Evolutionary conservation across 306 rosid species (phyloP).

Genomic region (Lathyrus tuberosus): DNA sequence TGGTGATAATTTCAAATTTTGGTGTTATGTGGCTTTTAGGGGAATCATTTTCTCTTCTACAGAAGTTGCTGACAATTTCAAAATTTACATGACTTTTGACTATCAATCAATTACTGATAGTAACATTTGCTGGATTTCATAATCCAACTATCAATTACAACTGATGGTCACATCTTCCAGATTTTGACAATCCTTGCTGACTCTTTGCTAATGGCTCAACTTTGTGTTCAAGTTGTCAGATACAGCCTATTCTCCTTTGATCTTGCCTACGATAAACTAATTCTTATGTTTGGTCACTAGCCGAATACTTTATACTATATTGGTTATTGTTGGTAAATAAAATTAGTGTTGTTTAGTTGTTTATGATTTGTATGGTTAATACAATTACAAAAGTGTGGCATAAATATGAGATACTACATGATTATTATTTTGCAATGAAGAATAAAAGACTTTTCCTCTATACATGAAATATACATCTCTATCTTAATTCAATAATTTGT

Average conservation of each 20-base stretch:
- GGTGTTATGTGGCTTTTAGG: background rate
- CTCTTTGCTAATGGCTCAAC: background rate
- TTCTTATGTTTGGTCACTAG: background rate
- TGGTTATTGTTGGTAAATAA: background rate
- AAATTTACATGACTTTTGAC: no score
- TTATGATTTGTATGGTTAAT: background rate
- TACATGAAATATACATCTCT: background rate
- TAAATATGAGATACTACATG: background rate
- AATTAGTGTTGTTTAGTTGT: background rate
- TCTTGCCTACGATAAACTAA: background rate
- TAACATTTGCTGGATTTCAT: no score
- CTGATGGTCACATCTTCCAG: no score
- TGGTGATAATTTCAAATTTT: background rate
- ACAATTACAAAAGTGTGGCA: background rate
- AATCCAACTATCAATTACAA: no score
- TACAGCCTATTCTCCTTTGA: background rate
- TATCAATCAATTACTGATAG: no score
- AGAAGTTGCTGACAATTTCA: no score
- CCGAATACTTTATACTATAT: background rate
- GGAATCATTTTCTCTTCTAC: no score
- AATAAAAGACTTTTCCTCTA: background rate
- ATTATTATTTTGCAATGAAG: background rate
- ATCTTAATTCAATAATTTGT: background rate
- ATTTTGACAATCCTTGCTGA: no score
- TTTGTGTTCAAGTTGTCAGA: conserved; percentile 1